Evolutionary conservation across 805 yeast genomes (phyloP).

Genomic region (Ogataea nakhonphanomensis): DNA sequence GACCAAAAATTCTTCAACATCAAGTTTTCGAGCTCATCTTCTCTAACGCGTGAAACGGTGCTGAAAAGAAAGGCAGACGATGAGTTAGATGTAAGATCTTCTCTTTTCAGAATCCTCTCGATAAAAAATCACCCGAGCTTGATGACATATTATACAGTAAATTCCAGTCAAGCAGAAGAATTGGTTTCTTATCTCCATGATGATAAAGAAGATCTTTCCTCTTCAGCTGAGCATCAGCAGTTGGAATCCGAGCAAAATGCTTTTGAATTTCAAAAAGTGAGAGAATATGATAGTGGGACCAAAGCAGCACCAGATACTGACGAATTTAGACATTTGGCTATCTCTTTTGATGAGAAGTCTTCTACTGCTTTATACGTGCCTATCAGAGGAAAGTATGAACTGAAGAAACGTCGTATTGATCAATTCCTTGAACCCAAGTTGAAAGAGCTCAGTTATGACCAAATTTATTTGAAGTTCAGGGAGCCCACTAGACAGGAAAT

Average conservation of each 20-base stretch:
- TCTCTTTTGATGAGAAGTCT: conserved; percentile 55
- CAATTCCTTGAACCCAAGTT: conserved; percentile 53
- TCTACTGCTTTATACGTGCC: conserved; percentile 74
- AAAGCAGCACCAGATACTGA: conserved; percentile 41
- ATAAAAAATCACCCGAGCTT: conserved; percentile 65
- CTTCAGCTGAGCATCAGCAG: conserved; percentile 45
- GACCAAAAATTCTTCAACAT: conserved; percentile 70
- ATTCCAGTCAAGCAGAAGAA: conserved; percentile 26
- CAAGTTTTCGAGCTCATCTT: conserved; percentile 59
- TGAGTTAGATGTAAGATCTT: conserved; percentile 43
- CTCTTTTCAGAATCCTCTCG: conserved; percentile 72
- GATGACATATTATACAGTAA: conserved; percentile 66
- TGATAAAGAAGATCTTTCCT: conserved; percentile 44
- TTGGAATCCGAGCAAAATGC: conserved; percentile 36
- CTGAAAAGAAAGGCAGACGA: conserved; percentile 22
- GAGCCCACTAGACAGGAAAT: conserved; percentile 72
- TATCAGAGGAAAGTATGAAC: conserved; percentile 67
- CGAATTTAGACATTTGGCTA: conserved; percentile 58
- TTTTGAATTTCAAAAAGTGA: conserved; percentile 58
- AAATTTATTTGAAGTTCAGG: conserved; percentile 58
- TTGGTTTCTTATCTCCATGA: conserved; percentile 46
- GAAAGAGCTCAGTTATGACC: conserved; percentile 56
- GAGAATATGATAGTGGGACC: conserved; percentile 76
- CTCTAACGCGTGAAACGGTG: conserved; percentile 37
- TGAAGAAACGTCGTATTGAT: conserved; percentile 80